phyloP scores from a whole-genome alignment of 768 basidiomycete species.

The Boletus tylopilopsis region DNA sequence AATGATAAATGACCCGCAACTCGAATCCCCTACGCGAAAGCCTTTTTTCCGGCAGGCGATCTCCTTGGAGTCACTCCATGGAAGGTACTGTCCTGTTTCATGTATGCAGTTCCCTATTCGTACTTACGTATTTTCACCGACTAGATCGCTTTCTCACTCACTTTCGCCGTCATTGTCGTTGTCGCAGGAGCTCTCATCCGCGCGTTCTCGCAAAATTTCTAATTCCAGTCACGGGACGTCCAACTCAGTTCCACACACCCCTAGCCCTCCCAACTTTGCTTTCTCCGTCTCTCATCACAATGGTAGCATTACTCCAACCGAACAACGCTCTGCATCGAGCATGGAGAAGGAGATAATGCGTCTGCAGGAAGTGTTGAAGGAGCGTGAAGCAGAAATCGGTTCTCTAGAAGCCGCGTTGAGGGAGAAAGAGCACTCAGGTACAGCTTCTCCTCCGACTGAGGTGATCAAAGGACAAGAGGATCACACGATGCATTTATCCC shows the following conservation, averaged over 20 bases:
- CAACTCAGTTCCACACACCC: conserved; percentile 62
- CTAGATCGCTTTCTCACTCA: conserved; percentile 88
- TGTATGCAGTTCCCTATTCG: not conserved
- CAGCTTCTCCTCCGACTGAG: not conserved
- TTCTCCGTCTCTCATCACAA: conserved; percentile 48
- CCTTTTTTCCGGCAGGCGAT: conserved; percentile 87
- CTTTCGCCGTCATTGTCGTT: conserved; percentile 93
- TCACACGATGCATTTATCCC: conserved; percentile 49
- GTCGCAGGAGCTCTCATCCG: conserved; percentile 94
- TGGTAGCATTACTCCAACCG: conserved; percentile 25
- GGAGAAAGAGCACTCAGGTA: conserved; percentile 30
- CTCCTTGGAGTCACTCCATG: conserved; percentile 84
- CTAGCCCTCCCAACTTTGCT: conserved; percentile 54
- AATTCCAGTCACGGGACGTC: conserved; percentile 72
- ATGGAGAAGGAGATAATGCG: conserved; percentile 96
- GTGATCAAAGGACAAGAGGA: conserved; percentile 16
- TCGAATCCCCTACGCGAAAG: conserved; percentile 53
- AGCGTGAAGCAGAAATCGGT: conserved; percentile 88
- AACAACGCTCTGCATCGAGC: conserved; percentile 77
- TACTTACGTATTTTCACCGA: conserved; percentile 13
- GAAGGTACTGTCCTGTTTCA: conserved; percentile 51
- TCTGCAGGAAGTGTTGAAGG: conserved; percentile 86
- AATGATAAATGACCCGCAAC: conserved; percentile 38
- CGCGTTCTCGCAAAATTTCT: conserved; percentile 79
- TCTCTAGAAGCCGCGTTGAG: conserved; percentile 57